phyloP scores from a whole-genome alignment of 192 early-diverging fungal species.

The Coemansia sp. region DNA sequence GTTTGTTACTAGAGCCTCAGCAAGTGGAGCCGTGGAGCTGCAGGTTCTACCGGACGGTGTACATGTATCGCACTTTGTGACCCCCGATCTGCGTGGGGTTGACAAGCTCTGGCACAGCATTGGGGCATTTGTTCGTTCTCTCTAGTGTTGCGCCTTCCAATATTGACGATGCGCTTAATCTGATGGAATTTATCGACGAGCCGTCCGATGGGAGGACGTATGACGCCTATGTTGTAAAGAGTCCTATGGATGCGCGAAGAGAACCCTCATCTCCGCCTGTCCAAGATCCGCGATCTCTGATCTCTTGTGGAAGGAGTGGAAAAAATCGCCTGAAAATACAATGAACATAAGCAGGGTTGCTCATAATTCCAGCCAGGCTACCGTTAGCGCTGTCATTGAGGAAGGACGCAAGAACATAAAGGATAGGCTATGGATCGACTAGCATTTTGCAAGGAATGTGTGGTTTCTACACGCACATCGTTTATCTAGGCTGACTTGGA shows the following conservation, averaged over 20 bases:
- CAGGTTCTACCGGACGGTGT: constrained; percentile 25
- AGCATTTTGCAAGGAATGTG: background rate
- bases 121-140: too few relatives aligned
- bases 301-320: constrained; percentile 75
- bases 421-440: constrained; percentile 31
- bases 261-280: constrained; percentile 74
- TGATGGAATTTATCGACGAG: constrained; percentile 57
- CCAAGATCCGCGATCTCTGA: constrained; percentile 78
- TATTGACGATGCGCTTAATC: constrained; percentile 84
- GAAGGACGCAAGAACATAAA: constrained; percentile 42
- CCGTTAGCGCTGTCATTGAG: constrained; percentile 56
- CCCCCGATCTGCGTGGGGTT: background rate
- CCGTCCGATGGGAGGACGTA: constrained; percentile 58
- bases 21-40: background rate
- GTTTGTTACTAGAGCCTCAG: constrained; percentile 22
- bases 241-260: constrained; percentile 74
- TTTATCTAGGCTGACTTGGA: too few relatives aligned
- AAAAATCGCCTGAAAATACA: constrained; percentile 76
- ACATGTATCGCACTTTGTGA: constrained; percentile 38
- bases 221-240: too few relatives aligned
- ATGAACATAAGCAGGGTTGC: constrained; percentile 73
- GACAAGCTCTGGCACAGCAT: constrained; percentile 15
- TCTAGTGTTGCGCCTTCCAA: constrained; percentile 75
- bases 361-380: constrained; percentile 72
- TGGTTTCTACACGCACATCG: too few relatives aligned